A percentile compares a stretch with the other conserved stretches of the same genome.
These are phyloP conservation scores for Trypanosoma theileri DNA, from an alignment of 208 protist genomes.

Conservation along the genomic window DNA sequence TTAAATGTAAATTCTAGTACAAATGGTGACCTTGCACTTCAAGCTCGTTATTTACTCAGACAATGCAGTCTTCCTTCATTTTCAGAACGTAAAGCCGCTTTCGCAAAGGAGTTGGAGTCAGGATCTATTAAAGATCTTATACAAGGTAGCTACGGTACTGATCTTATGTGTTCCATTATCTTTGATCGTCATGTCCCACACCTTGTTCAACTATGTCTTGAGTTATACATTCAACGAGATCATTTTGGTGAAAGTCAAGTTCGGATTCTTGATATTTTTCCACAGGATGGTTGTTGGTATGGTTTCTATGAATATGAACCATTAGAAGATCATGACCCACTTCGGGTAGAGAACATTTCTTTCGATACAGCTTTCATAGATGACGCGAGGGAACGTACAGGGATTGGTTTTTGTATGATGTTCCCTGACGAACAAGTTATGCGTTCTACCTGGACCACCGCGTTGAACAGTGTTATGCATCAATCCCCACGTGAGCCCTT, in stretches of 20 bases:
- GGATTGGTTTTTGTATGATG: slow-evolving; percentile 54
- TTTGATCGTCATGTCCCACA: slow-evolving; percentile 76
- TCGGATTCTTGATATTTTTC: slow-evolving; percentile 65
- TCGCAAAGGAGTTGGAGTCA: slow-evolving; percentile 60
- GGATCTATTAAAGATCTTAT: slow-evolving; percentile 50
- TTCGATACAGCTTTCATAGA: slow-evolving; percentile 17
- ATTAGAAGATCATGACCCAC: slow-evolving; percentile 37
- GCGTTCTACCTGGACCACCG: slow-evolving; percentile 28
- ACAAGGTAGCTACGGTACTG: slow-evolving; percentile 61
- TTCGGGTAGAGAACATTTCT: slow-evolving; percentile 23
- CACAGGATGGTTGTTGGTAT: slow-evolving; percentile 49
- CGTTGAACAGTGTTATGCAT: slow-evolving; percentile 39
- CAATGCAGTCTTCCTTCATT: slow-evolving; percentile 75
- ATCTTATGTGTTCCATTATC: slow-evolving; percentile 75
- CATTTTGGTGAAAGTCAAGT: slow-evolving; percentile 69
- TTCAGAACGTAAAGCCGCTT: slow-evolving; percentile 62
- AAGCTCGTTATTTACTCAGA: slow-evolving; percentile 70
- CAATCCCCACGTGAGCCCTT: slow-evolving; percentile 32
- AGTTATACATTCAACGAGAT: slow-evolving; percentile 79
- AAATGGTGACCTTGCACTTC: slow-evolving; percentile 65
- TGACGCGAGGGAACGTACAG: slow-evolving; percentile 14
- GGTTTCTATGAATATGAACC: slow-evolving; percentile 64
- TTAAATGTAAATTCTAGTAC: slow-evolving; percentile 48
- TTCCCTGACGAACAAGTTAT: slow-evolving; percentile 60
- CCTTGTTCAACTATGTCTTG: slow-evolving; percentile 67